These are phyloP conservation scores for Phoma sp. DNA, from an alignment of 2,329 filamentous ascomycete genomes.

Conservation along the genomic window DNA sequence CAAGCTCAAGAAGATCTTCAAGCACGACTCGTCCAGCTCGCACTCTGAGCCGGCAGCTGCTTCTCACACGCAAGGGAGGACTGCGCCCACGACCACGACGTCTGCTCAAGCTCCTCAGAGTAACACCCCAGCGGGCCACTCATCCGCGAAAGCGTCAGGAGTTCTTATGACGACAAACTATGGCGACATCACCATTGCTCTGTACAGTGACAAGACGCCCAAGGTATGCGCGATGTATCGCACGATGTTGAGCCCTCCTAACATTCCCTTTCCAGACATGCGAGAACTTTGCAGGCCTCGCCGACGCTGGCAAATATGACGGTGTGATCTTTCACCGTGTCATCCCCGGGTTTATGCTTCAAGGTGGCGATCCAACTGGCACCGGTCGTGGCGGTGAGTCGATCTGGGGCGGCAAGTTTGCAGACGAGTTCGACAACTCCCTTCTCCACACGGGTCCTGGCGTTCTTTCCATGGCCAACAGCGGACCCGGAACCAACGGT, in stretches of 20 bases:
- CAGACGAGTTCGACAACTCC: slow-evolving; percentile 79
- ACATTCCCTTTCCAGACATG: slow-evolving; percentile 62
- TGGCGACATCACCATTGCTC: slow-evolving; percentile 84
- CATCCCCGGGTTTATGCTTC: slow-evolving; percentile 95
- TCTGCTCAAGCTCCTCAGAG: slow-evolving; percentile 5
- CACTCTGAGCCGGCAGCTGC: not conserved
- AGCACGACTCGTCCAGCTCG: slow-evolving; percentile 2
- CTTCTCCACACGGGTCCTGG: slow-evolving; percentile 93
- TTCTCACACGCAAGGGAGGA: not conserved
- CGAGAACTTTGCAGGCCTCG: slow-evolving; percentile 84
- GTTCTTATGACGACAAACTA: slow-evolving; percentile 47
- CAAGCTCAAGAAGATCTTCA: slow-evolving; percentile 14
- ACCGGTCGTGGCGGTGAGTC: slow-evolving; percentile 87
- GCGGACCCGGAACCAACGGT: slow-evolving; percentile 90
- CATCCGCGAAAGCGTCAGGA: not conserved
- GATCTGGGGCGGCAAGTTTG: slow-evolving; percentile 93
- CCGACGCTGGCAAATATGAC: slow-evolving; percentile 86
- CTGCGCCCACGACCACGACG: not conserved
- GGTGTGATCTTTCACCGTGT: slow-evolving; percentile 87
- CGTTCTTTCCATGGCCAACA: slow-evolving; percentile 93
- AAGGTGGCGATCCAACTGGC: slow-evolving; percentile 92
- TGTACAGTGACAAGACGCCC: slow-evolving; percentile 87
- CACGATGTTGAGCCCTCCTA: not conserved
- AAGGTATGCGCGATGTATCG: slow-evolving; percentile 47
- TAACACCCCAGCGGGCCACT: not conserved